Evolutionary conservation across 768 basidiomycete genomes (phyloP), one percentile per base, ranked within the genome.

Genomic region (Suillus americanus): DNA sequence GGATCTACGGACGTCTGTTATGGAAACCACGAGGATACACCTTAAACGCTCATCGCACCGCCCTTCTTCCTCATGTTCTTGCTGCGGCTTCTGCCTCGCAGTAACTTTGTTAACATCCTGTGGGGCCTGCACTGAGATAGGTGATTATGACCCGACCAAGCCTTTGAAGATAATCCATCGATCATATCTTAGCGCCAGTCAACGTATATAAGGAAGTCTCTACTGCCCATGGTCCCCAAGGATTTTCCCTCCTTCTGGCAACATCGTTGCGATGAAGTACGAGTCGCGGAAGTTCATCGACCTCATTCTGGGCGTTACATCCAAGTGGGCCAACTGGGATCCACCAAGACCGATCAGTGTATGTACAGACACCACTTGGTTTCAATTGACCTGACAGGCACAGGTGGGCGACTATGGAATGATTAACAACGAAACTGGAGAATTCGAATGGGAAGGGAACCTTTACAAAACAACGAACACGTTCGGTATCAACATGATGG

Each of bases 241-340:
- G 18, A 30, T 18, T 18, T 18, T 1, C 37, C 18, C 5, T 9
- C 8, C 30, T 53, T 53, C 35, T 48, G 5, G 46, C n/a, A 41
- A 28, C 56, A 41, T 59, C 18, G 38, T 20, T 7, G 25, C 38
- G 56, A 59, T 59, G 56, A 59, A 59, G 38, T 41, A 40, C 5
- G 38, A 18, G 3, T 59, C 38, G 28, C 38, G 79, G 51, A 79
- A 79, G 55, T 80, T 72, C 65, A 64, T 73, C 54, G 79, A 79
- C 43, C 75, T 79, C 23, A 75, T 79, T 51, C 71, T 37, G 0
- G 50, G 63, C 0, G 66, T 54, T 5, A 72, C 76, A 30, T 75
- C 77, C 5, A 79, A 79, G 65, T 80, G 77, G 78, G 77, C 68
- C 55, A 79, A 74, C 66, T 80, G 76, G 77, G 76, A 79, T 23